phyloP scores from a whole-genome alignment of 805 yeast genomes.

The Kodamaea hsintzibuensis region DNA sequence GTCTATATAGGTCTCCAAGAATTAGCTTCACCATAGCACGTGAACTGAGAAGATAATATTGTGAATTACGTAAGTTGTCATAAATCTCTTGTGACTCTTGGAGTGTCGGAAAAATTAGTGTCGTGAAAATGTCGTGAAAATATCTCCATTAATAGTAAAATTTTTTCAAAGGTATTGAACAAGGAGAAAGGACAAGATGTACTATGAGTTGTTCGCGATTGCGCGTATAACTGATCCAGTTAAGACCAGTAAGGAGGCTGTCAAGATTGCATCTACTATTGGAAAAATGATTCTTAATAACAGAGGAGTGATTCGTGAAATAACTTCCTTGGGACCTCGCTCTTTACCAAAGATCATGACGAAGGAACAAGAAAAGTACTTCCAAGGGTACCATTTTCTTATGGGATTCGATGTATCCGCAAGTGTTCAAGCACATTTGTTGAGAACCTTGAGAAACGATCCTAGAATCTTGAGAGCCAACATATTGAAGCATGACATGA shows the following conservation, averaged over 20 bases:
- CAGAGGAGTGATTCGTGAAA: constrained; percentile 90
- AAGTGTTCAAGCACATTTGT: constrained; percentile 81
- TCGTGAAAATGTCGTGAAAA: not conserved
- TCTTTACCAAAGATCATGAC: constrained; percentile 79
- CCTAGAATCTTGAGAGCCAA: constrained; percentile 87
- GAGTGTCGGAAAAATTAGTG: not conserved
- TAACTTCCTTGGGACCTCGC: constrained; percentile 75
- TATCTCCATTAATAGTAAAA: not conserved
- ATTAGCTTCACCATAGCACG: constrained; percentile 12
- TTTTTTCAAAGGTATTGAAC: constrained; percentile 1
- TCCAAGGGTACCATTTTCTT: constrained; percentile 85
- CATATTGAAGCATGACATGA: constrained; percentile 62
- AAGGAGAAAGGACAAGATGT: constrained; percentile 47
- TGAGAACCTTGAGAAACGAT: constrained; percentile 77
- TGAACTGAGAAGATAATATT: constrained; percentile 1
- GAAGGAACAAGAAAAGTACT: constrained; percentile 85
- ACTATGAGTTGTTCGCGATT: constrained; percentile 86
- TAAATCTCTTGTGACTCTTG: not conserved
- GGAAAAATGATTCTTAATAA: constrained; percentile 82
- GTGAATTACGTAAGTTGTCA: not conserved
- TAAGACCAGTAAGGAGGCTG: constrained; percentile 41
- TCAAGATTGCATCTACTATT: constrained; percentile 55
- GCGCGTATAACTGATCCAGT: constrained; percentile 72
- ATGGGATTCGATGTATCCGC: constrained; percentile 86
- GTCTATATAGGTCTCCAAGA: not conserved